Conservation (phyloP, 1,139 yeast genomes). For the Yamadazyma aaseri region DNA sequence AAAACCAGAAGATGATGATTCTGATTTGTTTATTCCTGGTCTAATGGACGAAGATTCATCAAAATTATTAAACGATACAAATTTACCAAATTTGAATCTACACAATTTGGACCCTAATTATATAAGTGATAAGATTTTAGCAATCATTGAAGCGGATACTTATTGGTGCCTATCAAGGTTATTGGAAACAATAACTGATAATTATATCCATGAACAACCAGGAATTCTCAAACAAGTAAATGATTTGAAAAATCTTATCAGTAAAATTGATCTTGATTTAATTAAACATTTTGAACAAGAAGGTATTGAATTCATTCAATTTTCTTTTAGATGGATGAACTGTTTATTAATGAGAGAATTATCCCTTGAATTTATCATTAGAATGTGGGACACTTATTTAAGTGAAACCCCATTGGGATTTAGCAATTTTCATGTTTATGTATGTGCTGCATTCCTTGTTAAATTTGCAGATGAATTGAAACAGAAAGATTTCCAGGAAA, state of each 20-base stretch:
- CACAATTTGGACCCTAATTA: constrained; percentile 61
- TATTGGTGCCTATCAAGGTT: constrained; percentile 94
- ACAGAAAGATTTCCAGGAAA: constrained; percentile 92
- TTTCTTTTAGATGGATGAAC: constrained; percentile 98
- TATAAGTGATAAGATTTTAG: constrained; percentile 48
- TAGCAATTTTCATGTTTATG: constrained; percentile 91
- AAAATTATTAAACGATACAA: constrained; percentile 27
- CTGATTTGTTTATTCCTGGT: constrained; percentile 35
- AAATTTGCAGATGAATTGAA: constrained; percentile 78
- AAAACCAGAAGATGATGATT: constrained; percentile 23
- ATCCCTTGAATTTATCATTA: constrained; percentile 68
- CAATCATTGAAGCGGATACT: constrained; percentile 81
- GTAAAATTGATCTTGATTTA: constrained; percentile 73
- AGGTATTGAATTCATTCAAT: constrained; percentile 88
- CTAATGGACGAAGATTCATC: constrained; percentile 29
- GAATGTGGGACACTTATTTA: constrained; percentile 98
- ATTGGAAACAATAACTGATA: constrained; percentile 92
- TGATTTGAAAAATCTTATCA: constrained; percentile 72
- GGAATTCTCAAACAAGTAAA: constrained; percentile 91
- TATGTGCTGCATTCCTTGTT: constrained; percentile 95
- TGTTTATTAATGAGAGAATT: constrained; percentile 94
- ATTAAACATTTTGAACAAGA: constrained; percentile 75
- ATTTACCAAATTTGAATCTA: constrained; percentile 22
- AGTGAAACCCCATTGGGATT: constrained; percentile 88
- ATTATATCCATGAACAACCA: constrained; percentile 96